A percentile compares a stretch with the other conserved stretches of the same genome.
phyloP scores from a whole-genome alignment of 345 rosid genomes.

The Excoecaria cochinchinensis region DNA sequence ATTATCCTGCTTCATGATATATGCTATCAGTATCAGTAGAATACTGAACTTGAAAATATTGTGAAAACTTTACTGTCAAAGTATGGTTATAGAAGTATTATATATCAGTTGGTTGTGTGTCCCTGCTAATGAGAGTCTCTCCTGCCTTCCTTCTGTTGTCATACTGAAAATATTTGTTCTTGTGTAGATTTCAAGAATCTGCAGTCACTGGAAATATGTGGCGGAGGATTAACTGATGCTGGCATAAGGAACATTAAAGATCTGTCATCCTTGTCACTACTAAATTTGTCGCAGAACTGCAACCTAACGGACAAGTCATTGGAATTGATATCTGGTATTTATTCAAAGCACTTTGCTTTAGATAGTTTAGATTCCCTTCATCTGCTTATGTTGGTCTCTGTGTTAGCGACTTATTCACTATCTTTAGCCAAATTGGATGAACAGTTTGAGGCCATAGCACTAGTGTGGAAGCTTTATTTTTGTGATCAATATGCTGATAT shows the following conservation, averaged over 20 bases:
- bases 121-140: background rate
- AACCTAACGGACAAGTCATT: slow-evolving; percentile 76
- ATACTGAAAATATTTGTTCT: too few species aligned
- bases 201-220: too few species aligned
- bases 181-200: slow-evolving; percentile 73
- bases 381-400: background rate
- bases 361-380: background rate
- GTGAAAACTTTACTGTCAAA: too few species aligned
- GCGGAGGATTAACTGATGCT: slow-evolving; percentile 92
- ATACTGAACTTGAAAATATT: too few species aligned
- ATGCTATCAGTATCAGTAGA: too few species aligned
- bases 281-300: slow-evolving; percentile 84
- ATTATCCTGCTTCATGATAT: too few species aligned
- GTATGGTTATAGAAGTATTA: too few species aligned
- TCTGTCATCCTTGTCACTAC: slow-evolving; percentile 55
- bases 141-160: background rate
- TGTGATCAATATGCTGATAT: too few species aligned
- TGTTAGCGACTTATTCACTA: too few species aligned
- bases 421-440: background rate
- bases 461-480: too few species aligned
- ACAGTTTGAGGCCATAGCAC: background rate
- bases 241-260: slow-evolving; percentile 88
- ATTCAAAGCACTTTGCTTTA: background rate
- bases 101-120: too few species aligned
- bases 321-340: slow-evolving; percentile 79